Conservation (phyloP, 2,329 filamentous ascomycete species). For the Aureobasidium sp. region DNA sequence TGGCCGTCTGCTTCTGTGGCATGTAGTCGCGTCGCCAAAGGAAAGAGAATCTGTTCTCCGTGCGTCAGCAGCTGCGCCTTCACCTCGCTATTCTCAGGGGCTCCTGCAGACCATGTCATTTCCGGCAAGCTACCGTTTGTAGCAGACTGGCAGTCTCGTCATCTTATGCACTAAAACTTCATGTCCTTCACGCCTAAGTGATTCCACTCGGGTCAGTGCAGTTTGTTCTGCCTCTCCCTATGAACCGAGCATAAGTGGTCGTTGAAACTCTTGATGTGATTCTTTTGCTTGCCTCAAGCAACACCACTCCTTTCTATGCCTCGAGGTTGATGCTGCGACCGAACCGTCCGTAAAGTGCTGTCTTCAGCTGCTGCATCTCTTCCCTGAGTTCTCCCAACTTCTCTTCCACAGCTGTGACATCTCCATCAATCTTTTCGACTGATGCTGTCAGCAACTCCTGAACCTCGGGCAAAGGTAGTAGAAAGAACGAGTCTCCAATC, state of each 20-base stretch:
- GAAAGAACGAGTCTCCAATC: constrained; percentile 92
- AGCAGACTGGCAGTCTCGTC: not conserved
- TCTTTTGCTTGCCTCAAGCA: not conserved
- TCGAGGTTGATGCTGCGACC: constrained; percentile 96
- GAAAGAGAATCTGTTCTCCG: not conserved
- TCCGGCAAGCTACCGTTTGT: not conserved
- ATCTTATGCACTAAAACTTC: not conserved
- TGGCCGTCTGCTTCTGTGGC: not conserved
- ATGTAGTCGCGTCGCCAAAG: not conserved
- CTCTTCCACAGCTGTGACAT: constrained; percentile 70
- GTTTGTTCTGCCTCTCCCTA: not conserved
- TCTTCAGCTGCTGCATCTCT: constrained; percentile 85
- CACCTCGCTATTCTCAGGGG: not conserved
- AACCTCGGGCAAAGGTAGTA: constrained; percentile 73
- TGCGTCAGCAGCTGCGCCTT: constrained; percentile 5
- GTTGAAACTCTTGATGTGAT: not conserved
- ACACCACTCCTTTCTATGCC: constrained; percentile 47
- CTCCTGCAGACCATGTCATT: not conserved
- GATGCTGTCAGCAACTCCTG: constrained; percentile 74
- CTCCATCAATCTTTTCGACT: constrained; percentile 65
- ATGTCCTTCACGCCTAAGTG: not conserved
- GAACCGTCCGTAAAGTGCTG: constrained; percentile 88
- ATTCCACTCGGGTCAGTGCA: not conserved
- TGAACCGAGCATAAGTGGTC: not conserved
- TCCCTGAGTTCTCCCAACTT: constrained; percentile 68